Conservation (phyloP, 148 eudicot genomes). For the Agrostemma githago region DNA sequence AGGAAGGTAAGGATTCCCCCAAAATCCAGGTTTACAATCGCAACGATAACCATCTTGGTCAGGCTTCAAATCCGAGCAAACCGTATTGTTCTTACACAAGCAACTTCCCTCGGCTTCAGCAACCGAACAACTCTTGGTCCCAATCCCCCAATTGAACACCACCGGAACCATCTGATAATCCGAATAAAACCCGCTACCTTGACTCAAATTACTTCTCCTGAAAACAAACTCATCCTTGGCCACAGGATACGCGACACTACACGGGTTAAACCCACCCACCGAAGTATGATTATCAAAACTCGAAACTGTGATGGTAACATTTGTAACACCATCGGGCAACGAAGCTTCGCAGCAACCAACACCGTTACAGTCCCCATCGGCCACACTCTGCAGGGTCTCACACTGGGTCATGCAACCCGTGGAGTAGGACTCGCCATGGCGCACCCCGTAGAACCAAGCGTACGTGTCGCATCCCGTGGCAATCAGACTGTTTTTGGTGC, state of each 20-base stretch:
- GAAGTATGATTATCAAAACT: conserved; percentile 6
- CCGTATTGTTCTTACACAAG: conserved; percentile 20
- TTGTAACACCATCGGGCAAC: conserved; percentile 11
- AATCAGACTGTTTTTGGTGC: conserved; percentile 12
- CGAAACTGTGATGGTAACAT: background rate
- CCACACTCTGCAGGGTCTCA: background rate
- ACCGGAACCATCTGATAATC: conserved; percentile 6
- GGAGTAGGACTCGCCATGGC: conserved; percentile 9
- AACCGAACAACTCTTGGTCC: conserved; percentile 8
- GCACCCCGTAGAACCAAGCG: conserved; percentile 13
- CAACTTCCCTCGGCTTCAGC: conserved; percentile 10
- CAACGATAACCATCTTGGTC: conserved; percentile 16
- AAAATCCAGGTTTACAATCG: conserved; percentile 9
- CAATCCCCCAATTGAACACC: conserved; percentile 22
- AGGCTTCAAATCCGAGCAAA: background rate
- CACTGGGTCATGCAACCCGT: conserved; percentile 23
- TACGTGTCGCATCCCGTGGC: conserved; percentile 20
- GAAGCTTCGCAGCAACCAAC: conserved; percentile 17
- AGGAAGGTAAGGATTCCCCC: conserved; percentile 23
- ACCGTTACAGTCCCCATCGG: conserved; percentile 11
- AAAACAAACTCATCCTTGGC: background rate
- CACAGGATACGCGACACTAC: conserved; percentile 23
- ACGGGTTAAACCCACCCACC: conserved; percentile 2
- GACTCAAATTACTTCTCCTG: background rate
- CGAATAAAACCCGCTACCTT: background rate